Conservation (phyloP, 441 rosid species). For the Adansonia rubrostipa region DNA sequence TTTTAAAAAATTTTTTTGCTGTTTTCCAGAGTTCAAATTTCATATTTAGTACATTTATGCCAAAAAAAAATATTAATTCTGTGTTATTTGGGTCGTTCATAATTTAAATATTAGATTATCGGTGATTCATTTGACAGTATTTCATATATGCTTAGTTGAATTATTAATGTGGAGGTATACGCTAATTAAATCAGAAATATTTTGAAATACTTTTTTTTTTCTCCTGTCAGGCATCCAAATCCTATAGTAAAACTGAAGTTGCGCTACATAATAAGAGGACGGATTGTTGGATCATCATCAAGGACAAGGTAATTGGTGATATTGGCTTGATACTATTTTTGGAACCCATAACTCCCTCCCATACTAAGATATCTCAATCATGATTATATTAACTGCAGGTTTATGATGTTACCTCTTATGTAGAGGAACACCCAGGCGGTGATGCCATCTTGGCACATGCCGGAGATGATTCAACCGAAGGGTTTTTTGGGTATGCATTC, state of each 20-base stretch:
- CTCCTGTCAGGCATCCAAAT: constrained; percentile 48
- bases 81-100: not conserved
- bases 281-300: constrained; percentile 92
- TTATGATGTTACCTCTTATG: constrained; percentile 87
- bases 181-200: not conserved
- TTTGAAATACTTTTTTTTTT: constrained; percentile 10
- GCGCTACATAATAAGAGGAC: constrained; percentile 71
- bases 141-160: constrained; percentile 5
- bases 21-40: not conserved
- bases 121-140: not conserved
- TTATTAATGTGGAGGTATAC: not conserved
- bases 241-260: constrained; percentile 65
- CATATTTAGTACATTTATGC: not conserved
- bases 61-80: not conserved
- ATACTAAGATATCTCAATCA: not conserved
- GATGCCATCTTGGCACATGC: constrained; percentile 91
- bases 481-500: constrained; percentile 77
- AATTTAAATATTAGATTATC: too few species aligned
- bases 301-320: constrained; percentile 58
- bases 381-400: constrained; percentile 45
- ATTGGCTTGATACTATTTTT: constrained; percentile 24
- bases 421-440: constrained; percentile 97
- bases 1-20: not conserved
- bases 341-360: not conserved
- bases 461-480: constrained; percentile 92